These are phyloP conservation scores for Clavispora vitiphila DNA, from an alignment of 805 yeast species.

Conservation along the genomic window DNA sequence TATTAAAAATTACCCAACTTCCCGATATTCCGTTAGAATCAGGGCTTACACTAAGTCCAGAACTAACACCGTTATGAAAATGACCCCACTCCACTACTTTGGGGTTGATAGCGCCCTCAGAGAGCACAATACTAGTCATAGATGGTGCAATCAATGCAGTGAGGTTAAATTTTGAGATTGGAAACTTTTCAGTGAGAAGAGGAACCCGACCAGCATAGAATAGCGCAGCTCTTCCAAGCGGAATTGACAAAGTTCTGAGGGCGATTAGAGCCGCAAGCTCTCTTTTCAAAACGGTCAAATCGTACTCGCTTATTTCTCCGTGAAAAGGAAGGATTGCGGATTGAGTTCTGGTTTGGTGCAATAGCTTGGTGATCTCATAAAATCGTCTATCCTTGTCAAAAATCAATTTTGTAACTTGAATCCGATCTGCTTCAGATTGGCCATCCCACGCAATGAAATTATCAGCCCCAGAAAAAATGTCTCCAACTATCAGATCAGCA, in stretches of 20 bases:
- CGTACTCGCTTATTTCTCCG: slow-evolving; percentile 49
- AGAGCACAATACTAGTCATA: slow-evolving; percentile 57
- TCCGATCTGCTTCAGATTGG: slow-evolving; percentile 63
- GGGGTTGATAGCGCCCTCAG: slow-evolving; percentile 46
- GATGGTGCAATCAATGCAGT: slow-evolving; percentile 60
- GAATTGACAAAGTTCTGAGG: slow-evolving; percentile 66
- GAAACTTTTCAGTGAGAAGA: slow-evolving; percentile 77
- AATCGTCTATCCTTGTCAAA: slow-evolving; percentile 77
- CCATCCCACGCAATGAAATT: slow-evolving; percentile 61
- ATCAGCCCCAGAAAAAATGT: slow-evolving; percentile 36
- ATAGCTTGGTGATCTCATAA: slow-evolving; percentile 64
- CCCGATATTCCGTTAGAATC: slow-evolving; percentile 71
- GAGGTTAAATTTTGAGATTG: slow-evolving; percentile 71
- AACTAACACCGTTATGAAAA: slow-evolving; percentile 87
- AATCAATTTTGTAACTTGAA: slow-evolving; percentile 62
- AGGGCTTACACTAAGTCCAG: slow-evolving; percentile 73
- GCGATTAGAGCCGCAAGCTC: slow-evolving; percentile 59
- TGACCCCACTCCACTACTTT: slow-evolving; percentile 70
- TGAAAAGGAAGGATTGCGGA: slow-evolving; percentile 38
- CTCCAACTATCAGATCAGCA: slow-evolving; percentile 39
- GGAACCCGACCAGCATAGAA: slow-evolving; percentile 68
- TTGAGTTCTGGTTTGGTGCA: slow-evolving; percentile 69
- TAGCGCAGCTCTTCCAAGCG: slow-evolving; percentile 74
- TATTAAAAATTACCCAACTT: slow-evolving; percentile 87
- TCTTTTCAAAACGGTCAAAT: slow-evolving; percentile 49